Evolutionary conservation across 805 yeast species (phyloP).

Genomic region (Cyberlindnera maclurae): DNA sequence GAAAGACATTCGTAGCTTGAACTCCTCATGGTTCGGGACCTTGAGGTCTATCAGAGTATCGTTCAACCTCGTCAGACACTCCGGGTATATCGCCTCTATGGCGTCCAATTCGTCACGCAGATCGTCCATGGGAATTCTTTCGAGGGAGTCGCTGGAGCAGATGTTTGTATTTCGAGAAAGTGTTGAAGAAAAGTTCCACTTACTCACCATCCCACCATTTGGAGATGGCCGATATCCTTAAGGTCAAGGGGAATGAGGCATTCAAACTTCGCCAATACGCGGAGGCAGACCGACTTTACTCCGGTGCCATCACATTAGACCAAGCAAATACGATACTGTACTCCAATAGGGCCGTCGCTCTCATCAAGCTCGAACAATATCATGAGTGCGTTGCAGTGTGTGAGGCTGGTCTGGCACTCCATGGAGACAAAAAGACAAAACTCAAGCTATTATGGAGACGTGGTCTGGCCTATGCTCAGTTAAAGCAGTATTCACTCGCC

Average conservation of each 20-base stretch:
- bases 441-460: slow-evolving; percentile 48
- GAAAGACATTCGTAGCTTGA: slow-evolving; percentile 61
- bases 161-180: too few species aligned
- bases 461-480: slow-evolving; percentile 33
- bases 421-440: slow-evolving; percentile 26
- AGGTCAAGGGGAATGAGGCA: slow-evolving; percentile 44
- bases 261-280: slow-evolving; percentile 38
- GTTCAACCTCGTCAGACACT: slow-evolving; percentile 33
- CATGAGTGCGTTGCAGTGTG: slow-evolving; percentile 43
- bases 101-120: slow-evolving; percentile 71
- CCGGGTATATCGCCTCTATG: slow-evolving; percentile 83
- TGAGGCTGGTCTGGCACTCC: slow-evolving; percentile 35
- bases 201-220: too few species aligned
- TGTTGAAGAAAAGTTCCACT: too few species aligned
- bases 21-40: slow-evolving; percentile 56
- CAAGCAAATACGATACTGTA: slow-evolving; percentile 47
- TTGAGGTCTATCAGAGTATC: slow-evolving; percentile 37
- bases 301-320: slow-evolving; percentile 45
- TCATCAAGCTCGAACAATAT: slow-evolving; percentile 44
- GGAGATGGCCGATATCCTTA: slow-evolving; percentile 24
- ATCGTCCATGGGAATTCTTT: slow-evolving; percentile 29
- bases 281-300: slow-evolving; percentile 47
- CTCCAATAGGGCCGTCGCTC: slow-evolving; percentile 68
- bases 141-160: too few species aligned
- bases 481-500: slow-evolving; percentile 24